phyloP scores from a whole-genome alignment of 2,329 filamentous ascomycete genomes.

The Golovinomyces cichoracearum region DNA sequence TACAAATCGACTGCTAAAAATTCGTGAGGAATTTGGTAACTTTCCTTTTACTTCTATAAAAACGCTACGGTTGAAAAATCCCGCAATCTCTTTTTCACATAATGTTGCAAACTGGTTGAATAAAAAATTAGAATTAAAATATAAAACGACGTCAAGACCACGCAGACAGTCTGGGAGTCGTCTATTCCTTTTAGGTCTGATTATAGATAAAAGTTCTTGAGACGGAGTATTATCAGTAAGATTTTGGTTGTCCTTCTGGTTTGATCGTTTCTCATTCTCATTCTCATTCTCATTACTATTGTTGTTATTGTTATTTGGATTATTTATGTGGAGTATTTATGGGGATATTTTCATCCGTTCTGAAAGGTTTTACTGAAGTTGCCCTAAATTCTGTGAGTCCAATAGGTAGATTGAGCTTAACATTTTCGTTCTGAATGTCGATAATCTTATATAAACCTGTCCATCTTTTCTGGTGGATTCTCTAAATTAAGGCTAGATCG shows the following conservation, averaged over 20 bases:
- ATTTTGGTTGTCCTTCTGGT: too few species aligned
- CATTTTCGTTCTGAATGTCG: neutral
- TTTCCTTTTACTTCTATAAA: neutral
- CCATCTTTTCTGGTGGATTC: conserved; percentile 1
- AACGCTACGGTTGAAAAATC: neutral
- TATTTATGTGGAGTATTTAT: neutral
- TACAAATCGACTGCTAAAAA: neutral
- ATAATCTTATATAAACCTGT: neutral
- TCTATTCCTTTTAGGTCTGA: too few species aligned
- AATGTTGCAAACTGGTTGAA: neutral
- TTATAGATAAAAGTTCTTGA: too few species aligned
- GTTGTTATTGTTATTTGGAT: neutral
- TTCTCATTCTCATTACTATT: neutral
- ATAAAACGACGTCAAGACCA: too few species aligned
- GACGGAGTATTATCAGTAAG: too few species aligned
- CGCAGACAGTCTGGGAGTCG: too few species aligned
- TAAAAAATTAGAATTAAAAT: neutral
- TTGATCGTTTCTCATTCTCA: too few species aligned
- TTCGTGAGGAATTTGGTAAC: neutral
- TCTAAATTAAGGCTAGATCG: neutral
- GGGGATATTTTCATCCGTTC: neutral
- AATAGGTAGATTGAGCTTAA: neutral
- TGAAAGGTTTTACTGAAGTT: neutral
- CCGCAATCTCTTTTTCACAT: neutral
- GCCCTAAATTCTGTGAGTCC: neutral